Base-by-base conservation (phyloP, 2,329 filamentous ascomycete genomes). In the Lomentospora prolificans region DNA sequence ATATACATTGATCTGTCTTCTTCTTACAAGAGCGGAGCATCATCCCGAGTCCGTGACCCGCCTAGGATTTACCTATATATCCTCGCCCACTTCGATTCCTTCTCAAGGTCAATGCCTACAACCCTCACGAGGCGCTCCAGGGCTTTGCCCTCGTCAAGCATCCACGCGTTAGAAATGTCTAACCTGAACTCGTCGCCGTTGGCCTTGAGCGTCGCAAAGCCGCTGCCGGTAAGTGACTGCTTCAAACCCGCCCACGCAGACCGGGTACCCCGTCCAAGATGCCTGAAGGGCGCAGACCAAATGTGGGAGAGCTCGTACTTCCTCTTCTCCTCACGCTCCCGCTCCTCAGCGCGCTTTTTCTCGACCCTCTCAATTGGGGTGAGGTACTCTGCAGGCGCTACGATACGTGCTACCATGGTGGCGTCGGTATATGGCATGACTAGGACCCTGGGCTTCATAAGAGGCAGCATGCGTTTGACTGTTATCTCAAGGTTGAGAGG, bases 221-320 rank as follows among this genome's bases (percentile, higher is more conserved):
- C 82, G 57, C 80, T 78, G 55, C 80, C 74, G 14, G 76, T 78
- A 64, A 82, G 73, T 1, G 78, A 75, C 51, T 78, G 71, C 57
- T 70, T 71, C 22, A 81, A 67, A 6, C 74, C 75, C 4, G 62
- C 56, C 59, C 77, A 78, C 54, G 79, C 64, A 6, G 64, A 66
- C 22, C 64, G 63, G 3, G 76, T 62, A 0, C 68, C 76, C 58
- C 71, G 70, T 17, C 67, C 69, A 1, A 75, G 65, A 60, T 79
- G 74, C 19, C 81, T 72, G 60, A 85, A 81, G 17, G 80, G 80
- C 64, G 75, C 72, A 8, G 78, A 82, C 69, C 84, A 69, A 36
- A 82, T 64, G 62, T 82, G 77, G 55, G 74, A 70, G 68, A 75
- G 73, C 65, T 82, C 75, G 59, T 80, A 78, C 64, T 80, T 72